Conservation (phyloP, 805 yeast species). For the Metschnikowia peoriensis region DNA sequence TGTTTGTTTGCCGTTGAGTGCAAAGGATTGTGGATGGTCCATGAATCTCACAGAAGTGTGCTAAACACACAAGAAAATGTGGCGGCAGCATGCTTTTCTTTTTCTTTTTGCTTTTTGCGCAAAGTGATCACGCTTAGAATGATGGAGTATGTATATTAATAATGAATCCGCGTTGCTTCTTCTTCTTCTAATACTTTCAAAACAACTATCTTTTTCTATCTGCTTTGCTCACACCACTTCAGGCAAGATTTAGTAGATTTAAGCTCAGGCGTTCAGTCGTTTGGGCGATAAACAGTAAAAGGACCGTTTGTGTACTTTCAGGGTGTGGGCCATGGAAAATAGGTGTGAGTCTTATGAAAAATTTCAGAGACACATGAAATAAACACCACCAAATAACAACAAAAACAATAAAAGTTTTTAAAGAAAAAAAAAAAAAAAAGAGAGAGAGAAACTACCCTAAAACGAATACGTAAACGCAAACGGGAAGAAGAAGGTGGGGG, state of each 20-base stretch:
- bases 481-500: too few species aligned
- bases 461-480: too few species aligned
- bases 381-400: not conserved
- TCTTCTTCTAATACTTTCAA: not conserved
- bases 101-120: not conserved
- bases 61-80: conserved; percentile 51
- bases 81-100: conserved; percentile 12
- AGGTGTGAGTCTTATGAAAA: not conserved
- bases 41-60: conserved; percentile 78
- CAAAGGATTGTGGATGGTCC: conserved; percentile 69
- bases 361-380: not conserved
- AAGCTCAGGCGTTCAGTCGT: not conserved
- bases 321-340: not conserved
- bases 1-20: conserved; percentile 44
- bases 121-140: too few species aligned
- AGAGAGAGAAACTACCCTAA: not conserved
- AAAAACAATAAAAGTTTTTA: too few species aligned
- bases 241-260: too few species aligned
- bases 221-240: not conserved
- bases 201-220: not conserved
- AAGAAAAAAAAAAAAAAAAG: not conserved
- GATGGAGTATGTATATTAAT: too few species aligned
- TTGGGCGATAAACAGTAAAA: not conserved
- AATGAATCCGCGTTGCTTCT: not conserved
- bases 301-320: not conserved